Evolutionary conservation across 257 asterid species (phyloP).

Genomic region (Lithospermum erythrorhizon): DNA sequence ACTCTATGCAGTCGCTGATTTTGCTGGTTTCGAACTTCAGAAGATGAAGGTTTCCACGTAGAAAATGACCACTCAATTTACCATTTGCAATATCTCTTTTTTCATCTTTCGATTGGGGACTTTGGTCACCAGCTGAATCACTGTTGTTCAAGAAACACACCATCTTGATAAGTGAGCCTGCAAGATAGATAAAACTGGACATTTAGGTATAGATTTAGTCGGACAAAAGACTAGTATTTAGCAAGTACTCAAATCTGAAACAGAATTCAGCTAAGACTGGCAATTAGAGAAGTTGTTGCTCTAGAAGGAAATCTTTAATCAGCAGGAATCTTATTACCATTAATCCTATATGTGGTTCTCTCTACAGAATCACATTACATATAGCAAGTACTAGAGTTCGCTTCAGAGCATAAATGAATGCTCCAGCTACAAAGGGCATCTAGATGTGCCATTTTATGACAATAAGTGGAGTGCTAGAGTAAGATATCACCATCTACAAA

Average conservation of each 20-base stretch:
- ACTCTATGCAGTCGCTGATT: constrained; percentile 32
- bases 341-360: background rate
- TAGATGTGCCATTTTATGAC: no score
- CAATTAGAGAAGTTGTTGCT: background rate
- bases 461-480: no score
- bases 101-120: constrained; percentile 8
- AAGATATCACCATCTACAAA: no score
- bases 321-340: background rate
- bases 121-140: constrained; percentile 17
- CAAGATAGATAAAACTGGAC: background rate
- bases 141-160: constrained; percentile 46
- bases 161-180: constrained; percentile 77
- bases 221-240: background rate
- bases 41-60: constrained; percentile 28
- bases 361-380: background rate
- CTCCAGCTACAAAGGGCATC: no score
- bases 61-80: constrained; percentile 12
- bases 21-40: constrained; percentile 35
- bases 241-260: no score
- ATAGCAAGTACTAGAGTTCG: background rate
- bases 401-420: background rate
- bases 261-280: background rate
- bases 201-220: constrained; percentile 4
- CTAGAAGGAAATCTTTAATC: background rate
- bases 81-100: constrained; percentile 18